Percentiles rank a stretch among this genome's conserved stretches.
Evolutionary conservation across 352 stramenopile species (phyloP).

Genomic region (Phytophthora colocasiae): DNA sequence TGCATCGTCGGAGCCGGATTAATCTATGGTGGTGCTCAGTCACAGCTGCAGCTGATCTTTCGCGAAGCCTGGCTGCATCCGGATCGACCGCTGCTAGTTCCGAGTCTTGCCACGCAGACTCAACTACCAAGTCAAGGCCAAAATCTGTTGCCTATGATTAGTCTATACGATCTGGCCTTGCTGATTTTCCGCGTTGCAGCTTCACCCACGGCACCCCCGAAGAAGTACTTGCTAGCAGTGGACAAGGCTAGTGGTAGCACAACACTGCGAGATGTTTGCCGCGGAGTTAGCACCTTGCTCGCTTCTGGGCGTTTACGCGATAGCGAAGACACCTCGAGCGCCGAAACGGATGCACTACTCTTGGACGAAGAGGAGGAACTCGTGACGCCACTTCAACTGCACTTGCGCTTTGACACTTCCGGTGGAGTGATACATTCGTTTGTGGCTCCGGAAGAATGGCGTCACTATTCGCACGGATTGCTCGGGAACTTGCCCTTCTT

Average conservation of each 20-base stretch:
- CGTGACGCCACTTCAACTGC: constrained; percentile 68
- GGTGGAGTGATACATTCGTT: constrained; percentile 57
- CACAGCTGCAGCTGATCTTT: constrained; percentile 68
- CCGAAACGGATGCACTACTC: constrained; percentile 60
- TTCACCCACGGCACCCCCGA: constrained; percentile 39
- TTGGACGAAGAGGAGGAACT: constrained; percentile 66
- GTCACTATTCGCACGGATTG: constrained; percentile 64
- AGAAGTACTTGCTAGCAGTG: constrained; percentile 74
- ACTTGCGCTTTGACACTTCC: constrained; percentile 76
- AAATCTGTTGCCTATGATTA: constrained; percentile 87
- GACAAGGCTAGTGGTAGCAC: constrained; percentile 61
- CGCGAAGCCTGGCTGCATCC: constrained; percentile 80
- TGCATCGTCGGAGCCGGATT: constrained; percentile 78
- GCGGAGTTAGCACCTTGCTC: constrained; percentile 65
- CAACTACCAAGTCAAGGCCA: constrained; percentile 45
- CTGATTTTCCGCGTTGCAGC: constrained; percentile 56
- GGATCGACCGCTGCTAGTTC: constrained; percentile 59
- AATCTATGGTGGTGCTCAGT: constrained; percentile 82
- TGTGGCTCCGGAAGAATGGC: constrained; percentile 71
- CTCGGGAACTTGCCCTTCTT: constrained; percentile 71
- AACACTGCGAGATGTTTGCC: constrained; percentile 70
- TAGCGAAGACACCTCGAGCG: constrained; percentile 19
- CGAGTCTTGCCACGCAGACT: constrained; percentile 42
- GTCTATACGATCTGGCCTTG: constrained; percentile 80
- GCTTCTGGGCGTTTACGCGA: constrained; percentile 58